These are phyloP conservation scores for Annulohypoxylon stygium DNA, from an alignment of 495 filamentous ascomycete species.

Conservation along the genomic window DNA sequence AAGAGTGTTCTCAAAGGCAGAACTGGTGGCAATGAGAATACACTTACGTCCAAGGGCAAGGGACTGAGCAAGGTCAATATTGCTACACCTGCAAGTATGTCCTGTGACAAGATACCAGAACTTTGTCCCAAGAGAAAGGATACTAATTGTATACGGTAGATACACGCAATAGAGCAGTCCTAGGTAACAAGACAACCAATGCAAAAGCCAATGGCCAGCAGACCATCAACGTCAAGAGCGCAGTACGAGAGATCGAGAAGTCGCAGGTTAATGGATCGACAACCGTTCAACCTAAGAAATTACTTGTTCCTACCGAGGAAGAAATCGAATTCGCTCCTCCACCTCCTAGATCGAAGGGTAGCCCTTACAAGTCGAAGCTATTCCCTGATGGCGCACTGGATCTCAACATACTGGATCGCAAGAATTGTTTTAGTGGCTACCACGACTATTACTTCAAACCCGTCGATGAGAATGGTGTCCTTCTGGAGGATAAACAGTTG, in stretches of 20 bases:
- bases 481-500: conserved; percentile 70
- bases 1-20: conserved; percentile 71
- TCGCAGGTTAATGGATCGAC: conserved; percentile 55
- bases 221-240: conserved; percentile 57
- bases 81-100: conserved; percentile 84
- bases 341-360: conserved; percentile 60
- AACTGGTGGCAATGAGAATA: conserved; percentile 71
- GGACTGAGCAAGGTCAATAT: conserved; percentile 68
- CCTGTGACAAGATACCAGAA: not conserved
- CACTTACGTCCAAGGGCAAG: conserved; percentile 71
- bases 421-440: conserved; percentile 78
- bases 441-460: conserved; percentile 74
- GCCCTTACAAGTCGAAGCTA: conserved; percentile 83
- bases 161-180: conserved; percentile 78
- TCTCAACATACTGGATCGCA: conserved; percentile 62
- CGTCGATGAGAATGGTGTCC: conserved; percentile 76
- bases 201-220: conserved; percentile 81
- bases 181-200: conserved; percentile 97
- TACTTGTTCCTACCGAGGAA: conserved; percentile 62
- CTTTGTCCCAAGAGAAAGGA: conserved; percentile 11
- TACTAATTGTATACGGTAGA: conserved; percentile 61
- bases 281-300: conserved; percentile 54
- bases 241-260: conserved; percentile 59
- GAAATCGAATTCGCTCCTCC: conserved; percentile 69
- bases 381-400: conserved; percentile 69